Evolutionary conservation across 371 early-diverging fungal genomes (phyloP), one percentile per base, ranked within the genome.

Genomic region (Rhizopus microsporus): DNA sequence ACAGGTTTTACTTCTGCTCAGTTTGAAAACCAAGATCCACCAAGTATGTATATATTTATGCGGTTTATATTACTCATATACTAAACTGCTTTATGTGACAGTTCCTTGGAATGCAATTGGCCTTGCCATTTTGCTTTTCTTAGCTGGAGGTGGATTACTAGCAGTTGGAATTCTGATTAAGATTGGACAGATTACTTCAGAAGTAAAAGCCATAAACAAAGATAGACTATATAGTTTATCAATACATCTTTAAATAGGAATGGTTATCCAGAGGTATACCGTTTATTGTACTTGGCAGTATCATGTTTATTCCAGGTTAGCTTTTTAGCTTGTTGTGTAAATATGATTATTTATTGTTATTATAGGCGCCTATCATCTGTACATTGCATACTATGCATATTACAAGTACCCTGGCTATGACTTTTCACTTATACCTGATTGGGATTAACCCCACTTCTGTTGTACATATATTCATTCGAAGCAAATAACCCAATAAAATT

Each of bases 21-120:
- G 51, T 84, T 84, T 69, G 65, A 66, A 43, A 60, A 65, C 4
- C 72, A 76, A 1, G 72, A 77, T 37, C 63, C 66, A 9, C 65
- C 66, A 52, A 67, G 81, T 75, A 65, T 62, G 57, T 29, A 38
- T 42, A 5, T 5, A 7, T 13, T 42, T 42, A n/a, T n/a, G 6
- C 13, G 5, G 6, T 4, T n/a, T 12, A 40, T 23, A 37, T 2
- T 42, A 15, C n/a, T 4, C 29, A 46, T 46, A 3, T 16, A 7
- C 9, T 46, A 3, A 17, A 23, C 4, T 4, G n/a, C 7, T 7
- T 23, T 30, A 6, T 9, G 23, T 12, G 46, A 6, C 54, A 84
- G 85, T 84, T 64, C 87, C 87, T 49, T 85, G 85, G 85, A 87
- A 77, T 45, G 84, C 87, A 4, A 87, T 87, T 52, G 59, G 68